Base-by-base conservation (phyloP, 352 stramenopile genomes). In the Phytophthora podocarpi region DNA sequence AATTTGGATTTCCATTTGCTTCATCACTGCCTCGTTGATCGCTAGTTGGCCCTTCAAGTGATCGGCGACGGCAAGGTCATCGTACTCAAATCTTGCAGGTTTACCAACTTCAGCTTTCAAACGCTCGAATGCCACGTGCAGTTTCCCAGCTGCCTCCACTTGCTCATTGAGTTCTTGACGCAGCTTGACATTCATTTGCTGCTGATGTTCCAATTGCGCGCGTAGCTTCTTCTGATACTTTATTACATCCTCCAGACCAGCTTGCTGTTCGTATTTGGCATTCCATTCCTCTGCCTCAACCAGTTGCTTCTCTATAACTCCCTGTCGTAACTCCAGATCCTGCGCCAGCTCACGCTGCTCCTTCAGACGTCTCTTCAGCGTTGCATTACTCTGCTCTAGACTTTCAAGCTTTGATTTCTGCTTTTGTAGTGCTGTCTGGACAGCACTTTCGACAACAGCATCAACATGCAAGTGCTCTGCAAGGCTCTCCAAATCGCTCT, bases 211-310 rank as follows among this genome's bases (percentile, higher is more conserved):
- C 9, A 91, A 61, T 32, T 91, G 70, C n/a, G 76, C 64, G 4
- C 81, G 78, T 3, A 94, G 64, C 37, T 89, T 85, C 64, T 89
- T 90, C 31, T 92, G 80, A 60, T 80, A 82, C 36, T 76, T 82
- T 37, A 91, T 67, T n/a, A 90, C 78, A 46, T 91, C 85, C 56
- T 91, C 81, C 16, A 94, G 43, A 0, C 85, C 85, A 27, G 80
- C 79, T 16, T 74, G 58, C 8, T 73, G 56, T 49, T 94, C 85
- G 30, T 94, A 94, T 26, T 81, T 82, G 3, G 66, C 71, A 50
- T 90, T 92, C 78, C 75, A 89, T 20, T 74, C 67, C 23, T 89
- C 68, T 0, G 82, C 76, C 12, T 91, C 79, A 13, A 65, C 57
- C 1, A 89, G 58, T 35, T 89, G 65, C 4, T 82, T 74, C 60